Base-by-base conservation (phyloP, 202 grass and related monocot genomes). In the Carex arenaria region DNA sequence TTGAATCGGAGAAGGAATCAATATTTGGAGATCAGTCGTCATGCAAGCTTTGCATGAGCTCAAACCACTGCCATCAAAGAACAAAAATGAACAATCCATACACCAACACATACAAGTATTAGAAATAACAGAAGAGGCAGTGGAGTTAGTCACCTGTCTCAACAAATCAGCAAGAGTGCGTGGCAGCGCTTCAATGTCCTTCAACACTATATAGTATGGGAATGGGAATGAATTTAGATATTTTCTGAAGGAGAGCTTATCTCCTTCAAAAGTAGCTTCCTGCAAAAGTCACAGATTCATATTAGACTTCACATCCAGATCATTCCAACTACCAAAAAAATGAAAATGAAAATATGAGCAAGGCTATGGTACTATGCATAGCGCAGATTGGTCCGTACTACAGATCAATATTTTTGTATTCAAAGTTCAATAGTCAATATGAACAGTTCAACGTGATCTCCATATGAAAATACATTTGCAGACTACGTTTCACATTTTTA, bases 181-280 rank as follows among this genome's bases (percentile, higher is more conserved):
- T 78, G 95, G 95, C 90, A 98, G 91, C 10, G 88, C 87, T 89
- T 98, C 91, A 12, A 92, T 95, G 76, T 93, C 93, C 74, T 88
- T 90, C 85, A 95, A 86, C 61, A 90, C 84, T 36, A 95, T 88
- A 82, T 98, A 95, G 49, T 92, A 98, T 22, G 93, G 95, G 82
- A 98, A 98, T 12, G 93, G 93, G 84, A 95, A 98, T 30, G 86
- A 93, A 80, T 93, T 84, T 80, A 98, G 73, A 83, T 93, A 98
- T 14, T 90, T 95, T 64, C 63, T 74, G 47, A 93, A 23, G 32
- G 36, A 77, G 63, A 93, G 9, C 34, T 74, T 62, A 10, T 78
- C 77, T 42, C 84, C 92, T 84, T 82, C 55, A 51, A 88, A 95
- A 65, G 67, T 83, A 22, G 85, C 91, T 86, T 90, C 89, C 90